Base-by-base conservation (phyloP, 2,329 filamentous ascomycete species). In the Phialophora chinensis region DNA sequence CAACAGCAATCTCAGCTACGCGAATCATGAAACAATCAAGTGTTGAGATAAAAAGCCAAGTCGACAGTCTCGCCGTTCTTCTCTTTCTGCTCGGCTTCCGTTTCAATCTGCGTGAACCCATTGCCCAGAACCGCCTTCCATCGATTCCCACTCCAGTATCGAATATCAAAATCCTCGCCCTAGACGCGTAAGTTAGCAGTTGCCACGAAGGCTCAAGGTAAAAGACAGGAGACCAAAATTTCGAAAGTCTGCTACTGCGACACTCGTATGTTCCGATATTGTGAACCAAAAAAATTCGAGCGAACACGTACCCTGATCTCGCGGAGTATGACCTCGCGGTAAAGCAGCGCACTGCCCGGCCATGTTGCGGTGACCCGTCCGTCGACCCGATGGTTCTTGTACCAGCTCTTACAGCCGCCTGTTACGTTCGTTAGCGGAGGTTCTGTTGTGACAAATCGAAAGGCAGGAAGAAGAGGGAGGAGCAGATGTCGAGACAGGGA, bases 71-170 rank as follows among this genome's bases (percentile, higher is more conserved):
- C 67, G 25, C 60, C 64, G 3, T 56, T 25, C 29, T 31, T 47
- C 47, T 62, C 61, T 35, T 59, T 60, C 44, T 62, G 55, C 54
- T 68, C 63, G 1, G 57, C 55, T 20, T 63, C 63, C 60, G 66
- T 75, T 68, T 82, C 80, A 71, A 81, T 60, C 56, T 76, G 79
- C 3, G 77, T 75, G 70, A 80, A 81, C 29, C 74, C 63, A 68
- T 81, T 81, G 72, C 69, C 71, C 42, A 69, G 42, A 61, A 79
- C 76, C 38, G 76, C 78, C 6, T 54, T 23, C 57, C 60, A 70
- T 2, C 66, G 66, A 31, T 70, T 70, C 57, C 20, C 14, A 25
- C 57, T 58, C 8, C 49, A 27, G 31, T 68, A 70, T 31, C 61
- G 33, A 25, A 70, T 58, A 10, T 70, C 68, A n/a, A 59, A 70